Evolutionary conservation across 2,329 filamentous ascomycete genomes (phyloP).

Genomic region (Neurospora crassa): DNA sequence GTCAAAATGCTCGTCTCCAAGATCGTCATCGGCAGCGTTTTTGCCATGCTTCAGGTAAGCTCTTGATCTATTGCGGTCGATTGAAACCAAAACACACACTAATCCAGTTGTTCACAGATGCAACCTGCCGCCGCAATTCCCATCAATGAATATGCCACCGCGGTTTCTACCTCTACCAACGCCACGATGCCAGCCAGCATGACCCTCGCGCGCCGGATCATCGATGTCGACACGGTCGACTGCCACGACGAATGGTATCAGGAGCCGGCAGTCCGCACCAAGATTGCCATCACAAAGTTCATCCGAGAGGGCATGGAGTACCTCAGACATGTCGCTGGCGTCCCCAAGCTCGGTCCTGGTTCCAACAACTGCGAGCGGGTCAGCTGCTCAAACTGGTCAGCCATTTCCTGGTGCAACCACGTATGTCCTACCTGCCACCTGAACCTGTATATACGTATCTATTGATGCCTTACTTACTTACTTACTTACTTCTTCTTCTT

Average conservation of each 20-base stretch:
- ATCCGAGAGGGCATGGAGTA: not conserved
- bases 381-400: not conserved
- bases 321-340: not conserved
- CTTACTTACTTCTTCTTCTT: too few species aligned
- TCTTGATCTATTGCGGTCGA: not conserved
- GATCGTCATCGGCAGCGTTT: not conserved
- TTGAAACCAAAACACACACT: not conserved
- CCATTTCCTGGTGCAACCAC: not conserved
- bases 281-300: not conserved
- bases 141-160: not conserved
- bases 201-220: not conserved
- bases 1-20: not conserved
- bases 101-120: not conserved
- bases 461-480: not conserved
- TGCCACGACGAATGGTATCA: not conserved
- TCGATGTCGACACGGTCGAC: not conserved
- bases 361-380: not conserved
- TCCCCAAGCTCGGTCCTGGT: not conserved
- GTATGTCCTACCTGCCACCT: not conserved
- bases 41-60: not conserved
- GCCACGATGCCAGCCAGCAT: not conserved
- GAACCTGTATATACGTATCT: too few species aligned
- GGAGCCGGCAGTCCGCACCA: not conserved
- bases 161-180: not conserved
- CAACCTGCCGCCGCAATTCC: not conserved